Conservation (phyloP, 768 basidiomycete species). For the Sporobolomyces pararoseus region DNA sequence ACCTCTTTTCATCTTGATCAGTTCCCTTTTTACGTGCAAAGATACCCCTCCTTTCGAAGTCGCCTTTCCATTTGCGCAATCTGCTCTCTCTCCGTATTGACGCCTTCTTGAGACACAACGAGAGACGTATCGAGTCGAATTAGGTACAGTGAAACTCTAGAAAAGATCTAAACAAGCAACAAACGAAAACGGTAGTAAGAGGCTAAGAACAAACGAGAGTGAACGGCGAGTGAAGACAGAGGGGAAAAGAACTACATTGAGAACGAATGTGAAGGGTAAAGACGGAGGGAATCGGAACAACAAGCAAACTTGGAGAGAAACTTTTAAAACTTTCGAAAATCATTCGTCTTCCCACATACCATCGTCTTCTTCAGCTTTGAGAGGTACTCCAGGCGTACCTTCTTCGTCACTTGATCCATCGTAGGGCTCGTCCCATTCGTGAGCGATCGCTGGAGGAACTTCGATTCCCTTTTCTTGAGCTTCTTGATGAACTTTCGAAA, state of each 20-base stretch:
- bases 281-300: no score
- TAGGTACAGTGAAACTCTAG: not conserved
- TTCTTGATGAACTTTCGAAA: slow-evolving; percentile 54
- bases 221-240: no score
- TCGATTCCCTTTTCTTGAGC: slow-evolving; percentile 47
- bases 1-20: no score
- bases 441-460: not conserved
- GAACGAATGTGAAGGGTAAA: no score
- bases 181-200: no score
- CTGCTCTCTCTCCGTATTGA: no score
- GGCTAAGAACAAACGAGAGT: no score
- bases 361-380: slow-evolving; percentile 1
- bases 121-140: not conserved
- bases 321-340: not conserved
- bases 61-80: no score
- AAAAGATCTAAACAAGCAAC: not conserved
- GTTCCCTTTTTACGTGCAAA: no score
- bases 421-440: slow-evolving; percentile 78
- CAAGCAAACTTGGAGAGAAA: not conserved
- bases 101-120: no score
- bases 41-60: no score
- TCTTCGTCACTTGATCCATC: slow-evolving; percentile 50
- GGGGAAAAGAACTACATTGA: no score
- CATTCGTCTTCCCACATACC: slow-evolving; percentile 17
- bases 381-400: not conserved